Evolutionary conservation across 2,329 filamentous ascomycete genomes (phyloP), one percentile per base, ranked within the genome.

Genomic region (Fusarium anthophilum): DNA sequence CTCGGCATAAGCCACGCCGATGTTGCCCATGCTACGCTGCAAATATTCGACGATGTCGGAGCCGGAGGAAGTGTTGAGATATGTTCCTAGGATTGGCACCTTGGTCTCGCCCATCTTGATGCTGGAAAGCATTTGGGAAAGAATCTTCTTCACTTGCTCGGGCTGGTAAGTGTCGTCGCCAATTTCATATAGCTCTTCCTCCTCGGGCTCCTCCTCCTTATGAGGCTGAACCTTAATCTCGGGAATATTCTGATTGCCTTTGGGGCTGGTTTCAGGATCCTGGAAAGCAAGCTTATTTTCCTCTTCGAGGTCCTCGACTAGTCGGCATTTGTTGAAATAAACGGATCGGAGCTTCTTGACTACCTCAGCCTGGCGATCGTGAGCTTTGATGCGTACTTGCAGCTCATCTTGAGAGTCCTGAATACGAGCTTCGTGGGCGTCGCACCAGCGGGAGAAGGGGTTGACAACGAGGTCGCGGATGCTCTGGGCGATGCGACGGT

Each of bases 221-320:
- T 91, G 89, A 51, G 92, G 88, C 26, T 93, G 91, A 45, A 98
- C 91, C 82, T 98, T 97, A 83, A 99, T 97, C 80, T 95, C 95
- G 50, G 94, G 93, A 45, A 94, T 93, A 41, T 83, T 82, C 62
- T 90, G 87, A 67, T 77, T 79, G 47, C 86, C 81, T 81, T 91
- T 87, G 7, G 93, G 92, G 81, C 93, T 95, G 39, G 82, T 86
- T 78, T 92, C 90, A 5, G 95, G 94, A 75, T 95, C 94, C 82
- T 98, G 95, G 84, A 99, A 99, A 44, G 95, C 96, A 63, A 99
- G 89, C 84, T 99, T 98, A 83, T 98, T 98, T 86, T 99, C 97
- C 84, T 99, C 96, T 82, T 99, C 96, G 69, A 98, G 86, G 81
- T 99, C 96, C 82, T 99, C 97, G 12, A 98, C 93, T 71, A 98